These are phyloP conservation scores for Saturnispora sanitii DNA, from an alignment of 805 yeast species.

Conservation along the genomic window DNA sequence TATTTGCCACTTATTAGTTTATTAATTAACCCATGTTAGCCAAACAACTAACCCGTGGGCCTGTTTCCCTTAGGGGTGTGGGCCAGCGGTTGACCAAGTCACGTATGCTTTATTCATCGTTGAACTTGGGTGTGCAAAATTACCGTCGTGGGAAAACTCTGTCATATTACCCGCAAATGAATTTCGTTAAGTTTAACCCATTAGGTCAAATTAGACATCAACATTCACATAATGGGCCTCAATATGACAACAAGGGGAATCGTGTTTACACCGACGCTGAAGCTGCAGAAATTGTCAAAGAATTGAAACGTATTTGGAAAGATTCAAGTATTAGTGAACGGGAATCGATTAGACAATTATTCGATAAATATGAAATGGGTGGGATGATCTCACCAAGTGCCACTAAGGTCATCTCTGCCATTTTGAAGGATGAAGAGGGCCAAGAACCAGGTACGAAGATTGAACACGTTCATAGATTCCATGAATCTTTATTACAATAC, in stretches of 20 bases:
- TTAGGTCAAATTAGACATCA: not conserved
- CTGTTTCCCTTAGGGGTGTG: too few species aligned
- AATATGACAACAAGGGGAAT: slow-evolving; percentile 21
- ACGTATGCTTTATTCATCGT: too few species aligned
- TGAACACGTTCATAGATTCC: slow-evolving; percentile 24
- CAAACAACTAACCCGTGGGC: too few species aligned
- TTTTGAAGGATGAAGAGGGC: slow-evolving; percentile 21
- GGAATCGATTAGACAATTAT: slow-evolving; percentile 14
- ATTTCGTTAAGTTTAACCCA: too few species aligned
- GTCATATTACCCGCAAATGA: too few species aligned
- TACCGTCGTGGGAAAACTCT: too few species aligned
- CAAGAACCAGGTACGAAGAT: slow-evolving; percentile 23
- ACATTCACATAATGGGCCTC: slow-evolving; percentile 10
- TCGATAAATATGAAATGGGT: slow-evolving; percentile 24
- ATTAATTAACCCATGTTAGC: too few species aligned
- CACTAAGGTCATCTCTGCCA: slow-evolving; percentile 20
- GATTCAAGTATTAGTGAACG: slow-evolving; percentile 16
- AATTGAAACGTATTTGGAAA: slow-evolving; percentile 22
- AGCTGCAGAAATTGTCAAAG: slow-evolving; percentile 16
- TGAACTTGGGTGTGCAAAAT: too few species aligned
- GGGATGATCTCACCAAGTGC: slow-evolving; percentile 25
- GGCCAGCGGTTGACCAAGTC: too few species aligned
- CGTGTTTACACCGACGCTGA: slow-evolving; percentile 23
- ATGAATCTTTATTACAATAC: slow-evolving; percentile 23
- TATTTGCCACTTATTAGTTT: too few species aligned